Conservation (phyloP, 441 rosid genomes). For the Jatropha podagrica region DNA sequence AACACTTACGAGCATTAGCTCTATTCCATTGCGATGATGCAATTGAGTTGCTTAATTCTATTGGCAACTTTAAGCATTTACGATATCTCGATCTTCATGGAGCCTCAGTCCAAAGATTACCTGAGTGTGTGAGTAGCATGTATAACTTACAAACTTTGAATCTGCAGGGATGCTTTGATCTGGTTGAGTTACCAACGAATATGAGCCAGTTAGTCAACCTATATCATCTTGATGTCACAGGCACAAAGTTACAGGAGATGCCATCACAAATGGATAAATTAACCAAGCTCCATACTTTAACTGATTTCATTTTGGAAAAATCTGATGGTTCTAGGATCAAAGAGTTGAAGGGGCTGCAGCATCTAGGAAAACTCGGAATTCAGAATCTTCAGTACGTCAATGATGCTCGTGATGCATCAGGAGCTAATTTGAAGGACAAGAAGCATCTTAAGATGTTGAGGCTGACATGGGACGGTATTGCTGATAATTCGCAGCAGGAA, state of each 20-base stretch:
- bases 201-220: constrained; percentile 31
- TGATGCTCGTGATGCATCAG: constrained; percentile 25
- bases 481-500: constrained; percentile 11
- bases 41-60: constrained; percentile 15
- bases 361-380: constrained; percentile 27
- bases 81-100: constrained; percentile 30
- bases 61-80: constrained; percentile 32
- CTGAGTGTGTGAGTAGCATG: constrained; percentile 25
- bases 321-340: constrained; percentile 27
- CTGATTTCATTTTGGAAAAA: constrained; percentile 33
- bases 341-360: constrained; percentile 30
- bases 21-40: constrained; percentile 15
- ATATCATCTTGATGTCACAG: constrained; percentile 31
- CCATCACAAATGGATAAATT: constrained; percentile 35
- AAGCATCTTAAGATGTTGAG: constrained; percentile 25
- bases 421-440: constrained; percentile 37
- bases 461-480: constrained; percentile 33
- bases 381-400: constrained; percentile 34
- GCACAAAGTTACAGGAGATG: constrained; percentile 34
- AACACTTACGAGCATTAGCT: constrained; percentile 29
- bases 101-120: constrained; percentile 27
- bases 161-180: constrained; percentile 18
- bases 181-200: constrained; percentile 29
- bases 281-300: constrained; percentile 30
- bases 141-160: constrained; percentile 13